Evolutionary conservation across 805 yeast genomes (phyloP).

Genomic region (Candida fluviatilis): DNA sequence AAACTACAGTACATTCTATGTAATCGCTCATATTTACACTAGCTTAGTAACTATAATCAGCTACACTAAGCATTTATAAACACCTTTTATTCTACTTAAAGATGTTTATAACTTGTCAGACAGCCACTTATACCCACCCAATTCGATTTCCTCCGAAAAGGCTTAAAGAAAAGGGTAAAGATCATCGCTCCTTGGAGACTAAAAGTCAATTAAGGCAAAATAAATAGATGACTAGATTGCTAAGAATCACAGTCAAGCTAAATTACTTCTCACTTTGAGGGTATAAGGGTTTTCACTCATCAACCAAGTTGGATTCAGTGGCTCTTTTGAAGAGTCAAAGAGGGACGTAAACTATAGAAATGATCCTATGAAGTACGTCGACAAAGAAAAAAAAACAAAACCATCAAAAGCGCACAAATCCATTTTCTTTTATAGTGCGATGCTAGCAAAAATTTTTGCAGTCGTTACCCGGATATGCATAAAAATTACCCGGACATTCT

Average conservation of each 20-base stretch:
- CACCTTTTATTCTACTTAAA: neutral
- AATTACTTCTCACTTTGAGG: constrained; percentile 33
- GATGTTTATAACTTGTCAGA: constrained; percentile 81
- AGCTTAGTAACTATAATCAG: no score
- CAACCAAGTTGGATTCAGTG: constrained; percentile 54
- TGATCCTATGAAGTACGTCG: constrained; percentile 56
- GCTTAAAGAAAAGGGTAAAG: constrained; percentile 88
- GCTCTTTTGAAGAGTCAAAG: constrained; percentile 51
- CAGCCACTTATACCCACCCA: constrained; percentile 99
- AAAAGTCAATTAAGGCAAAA: constrained; percentile 36
- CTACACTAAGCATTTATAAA: neutral
- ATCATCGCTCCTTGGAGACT: constrained; percentile 93
- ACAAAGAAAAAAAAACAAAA: constrained; percentile 39
- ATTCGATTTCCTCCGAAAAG: constrained; percentile 76
- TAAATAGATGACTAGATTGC: constrained; percentile 82
- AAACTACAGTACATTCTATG: no score
- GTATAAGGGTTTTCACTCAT: constrained; percentile 43
- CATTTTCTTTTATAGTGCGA: neutral
- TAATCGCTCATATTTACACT: no score
- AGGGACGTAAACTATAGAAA: constrained; percentile 54
- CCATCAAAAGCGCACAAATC: neutral
- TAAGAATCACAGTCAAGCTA: constrained; percentile 65
- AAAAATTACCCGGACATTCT: neutral
- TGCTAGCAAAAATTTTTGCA: neutral
- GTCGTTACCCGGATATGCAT: neutral